Conservation (phyloP, 805 yeast species). For the Schizosaccharomyces japonicus region DNA sequence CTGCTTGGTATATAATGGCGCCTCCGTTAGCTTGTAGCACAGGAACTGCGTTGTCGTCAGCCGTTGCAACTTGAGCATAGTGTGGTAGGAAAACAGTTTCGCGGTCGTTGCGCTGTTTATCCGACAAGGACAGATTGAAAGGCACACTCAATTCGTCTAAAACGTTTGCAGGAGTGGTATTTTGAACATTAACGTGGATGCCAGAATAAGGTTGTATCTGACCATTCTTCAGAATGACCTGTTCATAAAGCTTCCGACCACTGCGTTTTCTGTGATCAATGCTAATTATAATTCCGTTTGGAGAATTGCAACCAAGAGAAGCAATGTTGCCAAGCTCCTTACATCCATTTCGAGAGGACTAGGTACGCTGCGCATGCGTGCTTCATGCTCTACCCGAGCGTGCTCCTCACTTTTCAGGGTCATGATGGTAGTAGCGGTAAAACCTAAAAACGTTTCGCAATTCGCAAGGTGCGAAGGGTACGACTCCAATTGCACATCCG, state of each 20-base stretch:
- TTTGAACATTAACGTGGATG: no score
- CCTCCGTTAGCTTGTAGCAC: conserved; percentile 1
- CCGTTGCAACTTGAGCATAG: neutral
- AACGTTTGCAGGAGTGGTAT: neutral
- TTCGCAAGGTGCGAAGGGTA: neutral
- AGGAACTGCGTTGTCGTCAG: neutral
- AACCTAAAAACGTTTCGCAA: neutral
- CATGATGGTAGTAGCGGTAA: neutral
- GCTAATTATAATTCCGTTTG: neutral
- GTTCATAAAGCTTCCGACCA: neutral
- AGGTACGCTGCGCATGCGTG: neutral
- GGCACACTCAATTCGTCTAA: neutral
- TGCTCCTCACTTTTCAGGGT: neutral
- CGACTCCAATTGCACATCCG: neutral
- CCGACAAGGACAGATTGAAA: neutral
- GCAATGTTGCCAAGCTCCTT: neutral
- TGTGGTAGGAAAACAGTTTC: neutral
- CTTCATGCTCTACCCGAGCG: neutral
- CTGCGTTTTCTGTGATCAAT: neutral
- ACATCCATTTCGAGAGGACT: neutral
- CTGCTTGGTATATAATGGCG: neutral
- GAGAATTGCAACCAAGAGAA: no score
- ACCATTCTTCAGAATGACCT: neutral
- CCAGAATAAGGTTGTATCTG: neutral
- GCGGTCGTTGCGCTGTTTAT: neutral